Percentiles rank a stretch among this genome's conserved stretches.
phyloP scores from a whole-genome alignment of 2,329 filamentous ascomycete genomes.

The Beauveria australis region DNA sequence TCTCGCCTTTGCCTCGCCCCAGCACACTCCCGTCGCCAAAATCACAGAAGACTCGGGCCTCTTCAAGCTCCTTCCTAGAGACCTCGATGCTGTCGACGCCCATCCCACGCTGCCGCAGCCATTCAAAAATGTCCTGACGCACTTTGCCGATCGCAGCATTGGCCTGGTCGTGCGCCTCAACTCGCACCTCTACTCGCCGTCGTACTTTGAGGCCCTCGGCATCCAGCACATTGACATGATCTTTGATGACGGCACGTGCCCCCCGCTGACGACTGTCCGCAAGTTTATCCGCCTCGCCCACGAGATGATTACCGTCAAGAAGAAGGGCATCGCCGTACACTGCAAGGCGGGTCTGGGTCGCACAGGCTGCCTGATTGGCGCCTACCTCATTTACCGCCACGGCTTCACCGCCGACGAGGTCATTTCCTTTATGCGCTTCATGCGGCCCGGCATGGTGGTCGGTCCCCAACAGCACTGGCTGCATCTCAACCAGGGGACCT shows the following conservation, averaged over 20 bases:
- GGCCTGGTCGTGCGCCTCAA: slow-evolving; percentile 92
- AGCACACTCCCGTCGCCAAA: slow-evolving; percentile 67
- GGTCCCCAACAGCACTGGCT: slow-evolving; percentile 98
- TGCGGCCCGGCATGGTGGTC: slow-evolving; percentile 98
- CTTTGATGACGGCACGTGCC: slow-evolving; percentile 96
- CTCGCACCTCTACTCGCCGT: slow-evolving; percentile 89
- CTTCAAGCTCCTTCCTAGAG: slow-evolving; percentile 67
- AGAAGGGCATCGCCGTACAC: slow-evolving; percentile 92
- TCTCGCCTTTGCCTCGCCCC: slow-evolving; percentile 91
- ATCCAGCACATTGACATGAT: slow-evolving; percentile 99
- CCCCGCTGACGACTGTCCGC: slow-evolving; percentile 76
- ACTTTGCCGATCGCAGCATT: slow-evolving; percentile 82
- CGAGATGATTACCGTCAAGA: slow-evolving; percentile 83
- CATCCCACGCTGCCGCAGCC: slow-evolving; percentile 67
- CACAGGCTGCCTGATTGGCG: slow-evolving; percentile 92
- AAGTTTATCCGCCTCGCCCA: slow-evolving; percentile 94
- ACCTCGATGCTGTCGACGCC: slow-evolving; percentile 61
- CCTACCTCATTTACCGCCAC: slow-evolving; percentile 94
- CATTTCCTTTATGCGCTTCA: slow-evolving; percentile 98
- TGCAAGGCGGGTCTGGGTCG: slow-evolving; percentile 96
- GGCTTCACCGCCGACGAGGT: slow-evolving; percentile 96
- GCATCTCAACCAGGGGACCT: slow-evolving; percentile 90
- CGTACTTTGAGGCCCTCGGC: slow-evolving; percentile 92
- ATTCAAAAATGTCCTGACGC: slow-evolving; percentile 91
- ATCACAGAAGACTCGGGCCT: slow-evolving; percentile 65